phyloP scores from a whole-genome alignment of 192 early-diverging fungal genomes.

The Phycomyces nitens region DNA sequence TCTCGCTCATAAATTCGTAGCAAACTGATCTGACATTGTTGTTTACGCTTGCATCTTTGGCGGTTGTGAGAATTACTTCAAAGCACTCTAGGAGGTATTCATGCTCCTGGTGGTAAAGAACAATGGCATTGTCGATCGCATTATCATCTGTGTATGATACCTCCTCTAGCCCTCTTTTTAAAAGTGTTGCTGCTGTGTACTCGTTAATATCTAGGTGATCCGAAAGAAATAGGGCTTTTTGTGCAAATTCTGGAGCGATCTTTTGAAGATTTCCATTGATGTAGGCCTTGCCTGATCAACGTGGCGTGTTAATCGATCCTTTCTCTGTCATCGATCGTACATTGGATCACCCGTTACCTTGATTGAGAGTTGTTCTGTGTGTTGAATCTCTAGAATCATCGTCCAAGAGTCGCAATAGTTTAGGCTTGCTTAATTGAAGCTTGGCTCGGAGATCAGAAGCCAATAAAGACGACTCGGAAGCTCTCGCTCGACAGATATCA shows the following conservation, averaged over 20 bases:
- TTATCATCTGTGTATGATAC: constrained; percentile 54
- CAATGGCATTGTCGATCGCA: constrained; percentile 60
- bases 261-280: constrained; percentile 58
- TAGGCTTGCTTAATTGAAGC: constrained; percentile 15
- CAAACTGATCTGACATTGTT: constrained; percentile 43
- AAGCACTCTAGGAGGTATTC: constrained; percentile 57
- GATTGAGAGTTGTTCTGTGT: constrained; percentile 23
- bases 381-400: constrained; percentile 15
- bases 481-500: constrained; percentile 13
- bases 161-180: constrained; percentile 50
- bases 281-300: constrained; percentile 36
- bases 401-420: constrained; percentile 24
- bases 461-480: not conserved
- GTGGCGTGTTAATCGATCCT: not conserved
- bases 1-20: constrained; percentile 37
- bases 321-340: not conserved
- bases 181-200: constrained; percentile 63
- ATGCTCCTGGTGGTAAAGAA: constrained; percentile 65
- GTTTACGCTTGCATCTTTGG: constrained; percentile 41
- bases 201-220: constrained; percentile 82
- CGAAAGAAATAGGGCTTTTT: constrained; percentile 63
- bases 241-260: constrained; percentile 67
- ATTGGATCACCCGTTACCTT: constrained; percentile 15
- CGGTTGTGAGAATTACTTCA: constrained; percentile 49
- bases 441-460: constrained; percentile 5